These are phyloP conservation scores for Fusarium zealandicum DNA, from an alignment of 2,329 filamentous ascomycete genomes.

Conservation along the genomic window DNA sequence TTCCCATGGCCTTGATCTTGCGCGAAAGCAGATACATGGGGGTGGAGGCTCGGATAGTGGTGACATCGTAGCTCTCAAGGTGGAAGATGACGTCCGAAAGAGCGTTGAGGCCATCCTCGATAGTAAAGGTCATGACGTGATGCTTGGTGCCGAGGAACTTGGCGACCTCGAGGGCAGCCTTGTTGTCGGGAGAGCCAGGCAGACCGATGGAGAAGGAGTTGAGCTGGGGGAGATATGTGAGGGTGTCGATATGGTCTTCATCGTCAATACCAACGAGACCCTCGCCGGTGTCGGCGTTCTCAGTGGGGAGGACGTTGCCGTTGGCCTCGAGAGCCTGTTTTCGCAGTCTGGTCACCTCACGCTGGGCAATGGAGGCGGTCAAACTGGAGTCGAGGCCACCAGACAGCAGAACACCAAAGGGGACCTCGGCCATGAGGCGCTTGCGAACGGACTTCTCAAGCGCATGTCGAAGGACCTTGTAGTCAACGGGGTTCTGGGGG, in stretches of 20 bases:
- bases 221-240: conserved; percentile 91
- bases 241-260: conserved; percentile 84
- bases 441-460: conserved; percentile 94
- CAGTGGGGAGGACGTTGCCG: conserved; percentile 54
- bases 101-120: conserved; percentile 96
- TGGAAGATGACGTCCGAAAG: conserved; percentile 98
- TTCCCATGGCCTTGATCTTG: conserved; percentile 99
- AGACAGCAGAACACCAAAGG: conserved; percentile 93
- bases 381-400: conserved; percentile 95
- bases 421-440: conserved; percentile 97
- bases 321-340: conserved; percentile 63
- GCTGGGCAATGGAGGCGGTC: conserved; percentile 92
- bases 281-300: conserved; percentile 67
- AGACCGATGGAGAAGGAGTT: conserved; percentile 99
- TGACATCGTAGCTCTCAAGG: conserved; percentile 97
- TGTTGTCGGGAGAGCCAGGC: conserved; percentile 88
- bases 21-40: conserved; percentile 97
- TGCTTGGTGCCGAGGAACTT: conserved; percentile 98
- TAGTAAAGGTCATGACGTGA: conserved; percentile 97
- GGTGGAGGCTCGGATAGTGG: conserved; percentile 96
- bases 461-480: conserved; percentile 79
- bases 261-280: conserved; percentile 94
- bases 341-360: conserved; percentile 83
- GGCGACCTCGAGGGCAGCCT: conserved; percentile 90
- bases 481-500: conserved; percentile 81